Conservation (phyloP, 345 rosid genomes). For the Lumnitzera racemosa region DNA sequence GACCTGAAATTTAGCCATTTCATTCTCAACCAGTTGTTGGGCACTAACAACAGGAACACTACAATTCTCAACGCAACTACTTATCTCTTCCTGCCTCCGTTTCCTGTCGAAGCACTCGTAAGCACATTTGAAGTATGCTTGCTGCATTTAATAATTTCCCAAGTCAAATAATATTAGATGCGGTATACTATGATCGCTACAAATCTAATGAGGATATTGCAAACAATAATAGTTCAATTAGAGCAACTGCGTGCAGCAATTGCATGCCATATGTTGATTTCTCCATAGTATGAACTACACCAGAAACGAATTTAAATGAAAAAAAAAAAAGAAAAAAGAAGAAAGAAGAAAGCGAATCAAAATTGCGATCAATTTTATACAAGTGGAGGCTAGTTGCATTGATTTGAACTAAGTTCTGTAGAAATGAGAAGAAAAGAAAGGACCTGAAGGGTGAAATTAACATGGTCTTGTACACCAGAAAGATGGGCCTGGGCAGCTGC, state of each 20-base stretch:
- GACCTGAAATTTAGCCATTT: conserved; percentile 88
- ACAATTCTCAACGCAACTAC: conserved; percentile 71
- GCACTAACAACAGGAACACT: conserved; percentile 68
- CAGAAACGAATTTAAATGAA: no score
- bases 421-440: conserved; percentile 2
- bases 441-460: conserved; percentile 92
- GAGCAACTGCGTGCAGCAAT: no score
- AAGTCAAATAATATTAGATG: not conserved
- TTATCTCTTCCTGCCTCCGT: conserved; percentile 67
- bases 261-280: no score
- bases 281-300: no score
- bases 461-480: conserved; percentile 69
- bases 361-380: no score
- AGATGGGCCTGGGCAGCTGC: conserved; percentile 64
- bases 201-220: no score
- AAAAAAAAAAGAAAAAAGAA: no score
- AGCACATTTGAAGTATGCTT: conserved; percentile 94
- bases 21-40: conserved; percentile 73
- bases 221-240: no score
- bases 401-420: not conserved
- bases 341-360: no score
- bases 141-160: conserved; percentile 37
- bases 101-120: conserved; percentile 83
- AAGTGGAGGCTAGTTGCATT: no score
- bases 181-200: no score